A percentile compares a stretch with the other conserved stretches of the same genome.
Conservation (phyloP, 1,284 basidiomycete genomes). For the Pseudozyma tsukubaensis region DNA sequence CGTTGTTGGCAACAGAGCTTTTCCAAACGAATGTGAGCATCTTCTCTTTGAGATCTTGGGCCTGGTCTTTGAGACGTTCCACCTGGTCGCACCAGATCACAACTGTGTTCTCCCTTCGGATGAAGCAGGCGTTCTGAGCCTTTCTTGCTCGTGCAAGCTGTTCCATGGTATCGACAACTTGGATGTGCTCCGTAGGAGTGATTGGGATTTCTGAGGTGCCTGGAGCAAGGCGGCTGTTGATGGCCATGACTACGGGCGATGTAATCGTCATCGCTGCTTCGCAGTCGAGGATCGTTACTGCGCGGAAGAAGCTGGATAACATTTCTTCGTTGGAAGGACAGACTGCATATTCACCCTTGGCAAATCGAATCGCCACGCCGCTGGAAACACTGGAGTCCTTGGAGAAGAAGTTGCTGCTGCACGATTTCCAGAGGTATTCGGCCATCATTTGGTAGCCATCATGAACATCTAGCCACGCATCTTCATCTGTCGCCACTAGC, state of each 20-base stretch:
- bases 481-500: background rate
- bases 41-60: constrained; percentile 77
- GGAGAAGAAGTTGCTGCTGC: constrained; percentile 32
- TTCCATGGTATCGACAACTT: constrained; percentile 72
- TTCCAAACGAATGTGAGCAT: constrained; percentile 83
- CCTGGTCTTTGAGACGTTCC: constrained; percentile 62
- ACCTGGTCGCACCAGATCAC: constrained; percentile 82
- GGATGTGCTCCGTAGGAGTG: constrained; percentile 48
- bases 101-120: constrained; percentile 80
- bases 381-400: constrained; percentile 22
- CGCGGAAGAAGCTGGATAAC: constrained; percentile 68
- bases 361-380: constrained; percentile 46
- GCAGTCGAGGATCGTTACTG: constrained; percentile 77
- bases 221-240: constrained; percentile 70
- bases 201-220: constrained; percentile 48
- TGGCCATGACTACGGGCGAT: constrained; percentile 82
- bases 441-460: constrained; percentile 53
- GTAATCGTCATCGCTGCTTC: constrained; percentile 83
- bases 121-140: constrained; percentile 84
- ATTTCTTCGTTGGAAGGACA: constrained; percentile 35
- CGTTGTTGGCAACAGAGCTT: constrained; percentile 30
- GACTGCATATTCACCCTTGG: constrained; percentile 48
- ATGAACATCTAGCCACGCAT: constrained; percentile 38
- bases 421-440: constrained; percentile 33
- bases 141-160: constrained; percentile 79